These are phyloP conservation scores for Besnoitia besnoiti DNA, from an alignment of 169 alveolate species.

Conservation along the genomic window DNA sequence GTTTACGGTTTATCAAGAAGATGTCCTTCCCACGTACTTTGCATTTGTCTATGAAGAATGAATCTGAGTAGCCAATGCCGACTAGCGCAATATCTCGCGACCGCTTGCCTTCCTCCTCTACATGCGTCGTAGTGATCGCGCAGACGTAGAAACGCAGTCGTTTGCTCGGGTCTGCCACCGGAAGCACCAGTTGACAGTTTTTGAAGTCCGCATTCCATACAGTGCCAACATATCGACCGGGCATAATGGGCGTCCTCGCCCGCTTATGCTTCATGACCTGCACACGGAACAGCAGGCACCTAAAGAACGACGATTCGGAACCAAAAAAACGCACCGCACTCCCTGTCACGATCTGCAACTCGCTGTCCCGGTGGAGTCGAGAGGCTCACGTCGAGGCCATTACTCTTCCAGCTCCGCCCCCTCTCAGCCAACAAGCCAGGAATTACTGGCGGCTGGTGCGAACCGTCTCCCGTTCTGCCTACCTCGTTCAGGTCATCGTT, in stretches of 20 bases:
- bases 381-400: not conserved
- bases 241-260: constrained; percentile 34
- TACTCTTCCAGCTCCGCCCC: not conserved
- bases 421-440: too few species aligned
- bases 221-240: constrained; percentile 36
- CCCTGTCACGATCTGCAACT: not conserved
- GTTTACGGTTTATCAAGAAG: too few species aligned
- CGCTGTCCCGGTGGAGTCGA: too few species aligned
- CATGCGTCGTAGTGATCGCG: constrained; percentile 37
- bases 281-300: not conserved
- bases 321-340: not conserved
- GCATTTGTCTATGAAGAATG: constrained; percentile 44
- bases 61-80: constrained; percentile 52
- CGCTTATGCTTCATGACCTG: constrained; percentile 62
- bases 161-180: constrained; percentile 52
- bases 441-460: too few species aligned
- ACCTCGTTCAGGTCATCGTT: constrained; percentile 59
- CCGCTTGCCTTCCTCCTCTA: constrained; percentile 45
- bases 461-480: not conserved
- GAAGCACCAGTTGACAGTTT: constrained; percentile 38
- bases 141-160: constrained; percentile 45
- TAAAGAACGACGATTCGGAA: not conserved
- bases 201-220: constrained; percentile 30
- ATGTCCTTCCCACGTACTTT: constrained; percentile 4
- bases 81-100: constrained; percentile 50